Conservation (phyloP, 1,284 basidiomycete genomes). For the Vanrija sp. region DNA sequence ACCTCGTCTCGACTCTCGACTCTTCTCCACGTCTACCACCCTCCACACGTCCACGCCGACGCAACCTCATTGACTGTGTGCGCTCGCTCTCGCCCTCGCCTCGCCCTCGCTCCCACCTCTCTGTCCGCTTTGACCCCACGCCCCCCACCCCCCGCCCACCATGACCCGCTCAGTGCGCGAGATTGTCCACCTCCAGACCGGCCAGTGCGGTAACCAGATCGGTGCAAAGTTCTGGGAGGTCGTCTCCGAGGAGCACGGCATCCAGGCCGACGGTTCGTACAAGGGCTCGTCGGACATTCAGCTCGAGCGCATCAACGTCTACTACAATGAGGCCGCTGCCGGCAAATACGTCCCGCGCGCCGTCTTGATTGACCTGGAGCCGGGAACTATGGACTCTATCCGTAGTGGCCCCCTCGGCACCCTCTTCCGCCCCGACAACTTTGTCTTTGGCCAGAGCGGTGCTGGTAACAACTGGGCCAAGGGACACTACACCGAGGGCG, state of each 20-base stretch:
- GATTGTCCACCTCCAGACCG: conserved; percentile 95
- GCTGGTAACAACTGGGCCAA: conserved; percentile 60
- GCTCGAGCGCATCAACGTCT: conserved; percentile 94
- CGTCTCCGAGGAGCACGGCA: conserved; percentile 95
- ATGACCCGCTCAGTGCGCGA: conserved; percentile 64
- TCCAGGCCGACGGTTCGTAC: conserved; percentile 86
- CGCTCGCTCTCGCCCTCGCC: too few species aligned
- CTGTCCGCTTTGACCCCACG: not conserved
- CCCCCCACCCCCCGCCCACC: not conserved
- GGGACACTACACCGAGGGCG: conserved; percentile 54
- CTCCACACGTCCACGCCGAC: too few species aligned
- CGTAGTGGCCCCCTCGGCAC: conserved; percentile 59
- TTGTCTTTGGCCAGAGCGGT: conserved; percentile 57
- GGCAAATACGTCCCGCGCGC: conserved; percentile 95
- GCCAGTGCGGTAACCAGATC: conserved; percentile 97
- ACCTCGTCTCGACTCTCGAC: too few species aligned
- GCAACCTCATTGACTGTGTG: too few species aligned
- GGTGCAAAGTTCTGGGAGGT: conserved; percentile 94
- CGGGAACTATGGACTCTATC: conserved; percentile 94
- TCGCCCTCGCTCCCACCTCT: too few species aligned
- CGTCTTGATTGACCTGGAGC: conserved; percentile 90
- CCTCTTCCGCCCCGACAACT: conserved; percentile 59
- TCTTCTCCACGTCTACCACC: too few species aligned
- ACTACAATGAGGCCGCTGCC: conserved; percentile 85
- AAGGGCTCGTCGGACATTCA: conserved; percentile 91